phyloP scores from a whole-genome alignment of 2,329 filamentous ascomycete species.

The Domatiomyces globalis region DNA sequence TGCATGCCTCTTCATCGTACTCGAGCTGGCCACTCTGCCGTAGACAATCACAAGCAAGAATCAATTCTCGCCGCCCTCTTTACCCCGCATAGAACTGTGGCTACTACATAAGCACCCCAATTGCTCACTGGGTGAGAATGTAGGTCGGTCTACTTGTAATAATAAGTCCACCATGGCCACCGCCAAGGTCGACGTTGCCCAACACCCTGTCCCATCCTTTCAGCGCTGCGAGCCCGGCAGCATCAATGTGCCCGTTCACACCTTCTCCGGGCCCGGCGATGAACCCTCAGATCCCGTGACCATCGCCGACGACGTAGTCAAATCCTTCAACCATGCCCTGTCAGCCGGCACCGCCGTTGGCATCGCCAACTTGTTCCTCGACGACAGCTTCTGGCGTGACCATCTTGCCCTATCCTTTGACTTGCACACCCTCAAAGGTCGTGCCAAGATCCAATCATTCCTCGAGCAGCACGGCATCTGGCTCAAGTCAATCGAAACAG shows the following conservation, averaged over 20 bases:
- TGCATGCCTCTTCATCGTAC: too few species aligned
- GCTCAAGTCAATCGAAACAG: conserved; percentile 33
- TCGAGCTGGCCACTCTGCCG: too few species aligned
- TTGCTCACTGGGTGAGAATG: too few species aligned
- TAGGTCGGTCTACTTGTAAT: too few species aligned
- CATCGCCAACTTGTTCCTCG: conserved; percentile 33
- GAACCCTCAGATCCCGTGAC: conserved; percentile 24
- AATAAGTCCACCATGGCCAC: too few species aligned
- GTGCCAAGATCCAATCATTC: conserved; percentile 26
- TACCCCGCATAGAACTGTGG: too few species aligned
- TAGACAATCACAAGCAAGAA: too few species aligned
- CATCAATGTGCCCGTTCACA: conserved; percentile 33
- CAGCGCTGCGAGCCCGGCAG: conserved; percentile 38
- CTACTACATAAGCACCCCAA: too few species aligned
- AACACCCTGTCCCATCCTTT: background rate
- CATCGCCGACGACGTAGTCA: conserved; percentile 26
- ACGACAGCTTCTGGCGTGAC: conserved; percentile 45
- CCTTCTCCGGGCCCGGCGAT: conserved; percentile 12
- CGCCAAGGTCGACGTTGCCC: too few species aligned
- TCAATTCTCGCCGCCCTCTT: too few species aligned
- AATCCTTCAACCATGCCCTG: conserved; percentile 28
- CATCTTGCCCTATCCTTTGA: conserved; percentile 44
- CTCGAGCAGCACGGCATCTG: conserved; percentile 26
- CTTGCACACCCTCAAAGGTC: conserved; percentile 39
- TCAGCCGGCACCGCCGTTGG: conserved; percentile 22